Evolutionary conservation across 805 yeast genomes (phyloP), one percentile per base, ranked within the genome.

Genomic region (Saccharomycopsis vini): DNA sequence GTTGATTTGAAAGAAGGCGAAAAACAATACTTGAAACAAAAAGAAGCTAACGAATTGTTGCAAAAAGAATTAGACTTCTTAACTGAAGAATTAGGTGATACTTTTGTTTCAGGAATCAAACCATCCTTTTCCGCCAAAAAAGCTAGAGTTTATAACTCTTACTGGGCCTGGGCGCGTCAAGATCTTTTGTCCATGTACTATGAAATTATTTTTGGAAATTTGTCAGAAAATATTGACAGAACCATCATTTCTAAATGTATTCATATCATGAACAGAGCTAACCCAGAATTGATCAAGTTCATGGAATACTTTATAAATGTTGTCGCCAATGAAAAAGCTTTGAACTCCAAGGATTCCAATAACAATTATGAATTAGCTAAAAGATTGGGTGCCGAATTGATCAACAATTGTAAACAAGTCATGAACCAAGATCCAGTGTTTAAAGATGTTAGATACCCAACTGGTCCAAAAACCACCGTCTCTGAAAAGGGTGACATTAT

Each of bases 121-220:
- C 95, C 97, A 34, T 78, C 81, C 3, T 92, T 92, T 69, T 84
- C 95, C 26, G 73, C 90, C 50, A 75, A 84, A 67, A 92, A 92
- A 71, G 95, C 97, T 23, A 84, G 98, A 71, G 79, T 82, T 43
- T 92, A 90, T 64, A 97, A 92, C 67, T 88, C 97, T 19, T 88
- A 89, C 67, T 92, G 98, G 98, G 94, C 94, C 67, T 92, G 98
- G 98, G 97, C 97, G 39, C 85, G 97, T 66, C 98, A 92, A 71
- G 95, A 92, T 62, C 84, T 92, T 49, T 70, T 92, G 55, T 77
- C 88, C 40, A 81, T 92, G 86, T 92, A 85, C 69, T 92, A 77
- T 62, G 97, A 92, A 66, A 88, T 92, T 57, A 88, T 92, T 55
- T 94, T 92, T 64, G 98, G 98, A 63, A 81, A 85, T 52, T 75